A percentile compares a stretch with the other conserved stretches of the same genome.
Conservation (phyloP, 73 alveolate genomes). For the Blepharisma japonicum region DNA sequence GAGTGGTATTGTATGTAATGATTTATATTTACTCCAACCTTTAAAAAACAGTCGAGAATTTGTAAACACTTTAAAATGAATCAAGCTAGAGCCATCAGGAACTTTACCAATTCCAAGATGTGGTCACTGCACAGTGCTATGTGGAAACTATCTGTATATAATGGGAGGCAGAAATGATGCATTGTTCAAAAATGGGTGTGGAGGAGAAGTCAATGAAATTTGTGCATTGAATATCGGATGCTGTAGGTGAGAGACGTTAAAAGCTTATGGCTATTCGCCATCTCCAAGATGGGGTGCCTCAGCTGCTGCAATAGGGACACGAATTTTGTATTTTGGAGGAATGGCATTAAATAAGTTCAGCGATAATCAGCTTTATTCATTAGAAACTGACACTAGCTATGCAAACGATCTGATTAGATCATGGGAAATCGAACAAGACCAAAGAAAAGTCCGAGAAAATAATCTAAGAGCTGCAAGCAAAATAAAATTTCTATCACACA, state of each 20-base stretch:
- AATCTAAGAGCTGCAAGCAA: too few species aligned
- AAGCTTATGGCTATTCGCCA: neutral
- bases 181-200: neutral
- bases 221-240: neutral
- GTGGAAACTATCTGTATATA: neutral
- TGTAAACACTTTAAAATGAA: neutral
- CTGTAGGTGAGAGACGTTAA: neutral
- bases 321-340: neutral
- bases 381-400: too few species aligned
- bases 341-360: neutral
- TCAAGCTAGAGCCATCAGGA: neutral
- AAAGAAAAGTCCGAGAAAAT: too few species aligned
- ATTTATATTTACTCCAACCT: neutral
- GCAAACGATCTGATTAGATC: too few species aligned
- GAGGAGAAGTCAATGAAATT: neutral
- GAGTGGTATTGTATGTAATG: neutral
- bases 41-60: neutral
- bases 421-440: too few species aligned
- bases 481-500: too few species aligned
- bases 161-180: constrained; percentile 1
- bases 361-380: neutral
- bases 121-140: neutral
- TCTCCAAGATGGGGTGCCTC: neutral
- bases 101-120: neutral
- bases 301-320: neutral